A percentile compares a stretch with the other conserved stretches of the same genome.
Conservation (phyloP, 1,284 basidiomycete genomes). For the Ganoderma resinaceum region DNA sequence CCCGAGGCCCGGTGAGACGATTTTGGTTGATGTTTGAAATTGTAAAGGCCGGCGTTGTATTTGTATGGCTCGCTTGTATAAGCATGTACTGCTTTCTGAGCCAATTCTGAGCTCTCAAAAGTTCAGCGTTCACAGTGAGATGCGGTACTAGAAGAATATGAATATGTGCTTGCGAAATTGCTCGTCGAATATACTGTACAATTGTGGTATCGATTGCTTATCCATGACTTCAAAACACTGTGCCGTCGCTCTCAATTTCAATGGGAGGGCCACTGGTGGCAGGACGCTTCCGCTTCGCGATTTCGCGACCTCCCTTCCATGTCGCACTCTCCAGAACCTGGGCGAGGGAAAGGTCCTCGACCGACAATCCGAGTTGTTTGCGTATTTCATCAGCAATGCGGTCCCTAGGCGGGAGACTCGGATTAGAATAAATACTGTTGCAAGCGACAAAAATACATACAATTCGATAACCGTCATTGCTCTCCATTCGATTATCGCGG, state of each 20-base stretch:
- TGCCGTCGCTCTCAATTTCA: slow-evolving; percentile 86
- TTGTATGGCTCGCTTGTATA: background rate
- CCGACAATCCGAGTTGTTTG: slow-evolving; percentile 55
- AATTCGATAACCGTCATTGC: slow-evolving; percentile 93
- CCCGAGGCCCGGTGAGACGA: background rate
- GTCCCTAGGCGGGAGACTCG: slow-evolving; percentile 61
- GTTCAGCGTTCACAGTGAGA: too few species aligned
- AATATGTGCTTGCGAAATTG: background rate
- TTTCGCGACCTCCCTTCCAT: slow-evolving; percentile 95
- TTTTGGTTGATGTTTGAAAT: background rate
- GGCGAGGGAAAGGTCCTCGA: slow-evolving; percentile 68
- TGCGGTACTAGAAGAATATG: background rate
- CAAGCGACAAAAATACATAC: slow-evolving; percentile 54
- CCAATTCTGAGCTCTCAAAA: too few species aligned
- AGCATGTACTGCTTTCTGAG: too few species aligned
- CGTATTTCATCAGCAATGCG: slow-evolving; percentile 80
- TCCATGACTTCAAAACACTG: slow-evolving; percentile 66
- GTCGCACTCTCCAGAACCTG: slow-evolving; percentile 95
- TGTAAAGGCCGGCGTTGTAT: background rate
- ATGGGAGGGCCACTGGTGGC: slow-evolving; percentile 86
- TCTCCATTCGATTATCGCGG: slow-evolving; percentile 95
- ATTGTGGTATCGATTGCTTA: background rate
- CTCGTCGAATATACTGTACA: background rate
- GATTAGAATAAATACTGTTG: background rate
- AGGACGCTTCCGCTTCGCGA: slow-evolving; percentile 82